These are phyloP conservation scores for Aphanomyces euteiches DNA, from an alignment of 352 stramenopile genomes.

Conservation along the genomic window DNA sequence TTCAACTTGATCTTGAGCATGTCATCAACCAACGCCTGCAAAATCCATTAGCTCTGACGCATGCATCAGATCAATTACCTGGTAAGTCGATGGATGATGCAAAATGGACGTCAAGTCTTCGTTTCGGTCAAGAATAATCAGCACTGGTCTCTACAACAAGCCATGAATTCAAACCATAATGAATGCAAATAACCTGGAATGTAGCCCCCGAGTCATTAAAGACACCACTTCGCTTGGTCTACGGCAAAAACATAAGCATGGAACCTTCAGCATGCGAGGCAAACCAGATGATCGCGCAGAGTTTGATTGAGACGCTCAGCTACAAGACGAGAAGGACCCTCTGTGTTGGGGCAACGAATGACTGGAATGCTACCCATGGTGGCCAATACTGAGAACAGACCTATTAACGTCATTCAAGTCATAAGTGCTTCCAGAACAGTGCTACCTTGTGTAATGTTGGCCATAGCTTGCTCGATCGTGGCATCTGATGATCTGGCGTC, in stretches of 20 bases:
- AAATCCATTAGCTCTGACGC: background rate
- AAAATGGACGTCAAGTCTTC: constrained; percentile 94
- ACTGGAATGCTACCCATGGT: constrained; percentile 92
- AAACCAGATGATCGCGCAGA: constrained; percentile 72
- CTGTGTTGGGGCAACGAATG: constrained; percentile 91
- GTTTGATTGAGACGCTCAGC: constrained; percentile 88
- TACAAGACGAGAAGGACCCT: constrained; percentile 95
- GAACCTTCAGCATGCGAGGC: background rate
- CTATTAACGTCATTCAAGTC: constrained; percentile 31
- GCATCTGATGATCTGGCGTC: constrained; percentile 68
- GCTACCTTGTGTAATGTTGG: constrained; percentile 51
- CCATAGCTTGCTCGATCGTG: constrained; percentile 79
- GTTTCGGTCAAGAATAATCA: constrained; percentile 97
- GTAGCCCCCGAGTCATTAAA: constrained; percentile 55
- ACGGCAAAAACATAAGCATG: background rate
- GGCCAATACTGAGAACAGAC: constrained; percentile 92
- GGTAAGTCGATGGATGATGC: constrained; percentile 93
- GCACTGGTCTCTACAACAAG: constrained; percentile 80
- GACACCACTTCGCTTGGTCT: constrained; percentile 51
- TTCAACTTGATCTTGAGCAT: constrained; percentile 95
- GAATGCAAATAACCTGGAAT: constrained; percentile 53
- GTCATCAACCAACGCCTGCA: constrained; percentile 93
- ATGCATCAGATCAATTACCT: constrained; percentile 34
- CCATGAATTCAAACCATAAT: background rate
- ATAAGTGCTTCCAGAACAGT: background rate